Conservation (phyloP, 352 stramenopile genomes). For the Albugo candida region DNA sequence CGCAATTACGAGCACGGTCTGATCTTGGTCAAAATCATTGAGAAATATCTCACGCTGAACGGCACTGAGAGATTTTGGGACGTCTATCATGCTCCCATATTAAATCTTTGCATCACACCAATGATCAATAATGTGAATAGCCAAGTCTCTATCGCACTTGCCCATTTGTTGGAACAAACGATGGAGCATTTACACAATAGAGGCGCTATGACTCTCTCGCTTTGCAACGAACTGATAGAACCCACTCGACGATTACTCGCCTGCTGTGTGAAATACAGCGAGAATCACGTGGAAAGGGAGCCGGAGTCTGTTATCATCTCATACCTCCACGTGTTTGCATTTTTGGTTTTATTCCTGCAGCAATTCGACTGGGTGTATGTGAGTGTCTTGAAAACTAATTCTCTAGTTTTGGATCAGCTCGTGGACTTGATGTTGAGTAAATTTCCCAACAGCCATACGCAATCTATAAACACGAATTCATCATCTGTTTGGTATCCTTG, state of each 20-base stretch:
- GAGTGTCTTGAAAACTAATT: slow-evolving; percentile 21
- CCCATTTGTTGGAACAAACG: too few relatives aligned
- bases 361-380: slow-evolving; percentile 18
- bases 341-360: slow-evolving; percentile 24
- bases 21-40: slow-evolving; percentile 28
- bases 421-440: slow-evolving; percentile 39
- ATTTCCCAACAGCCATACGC: slow-evolving; percentile 47
- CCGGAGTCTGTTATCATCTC: slow-evolving; percentile 35
- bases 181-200: too few relatives aligned
- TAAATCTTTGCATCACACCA: slow-evolving; percentile 2
- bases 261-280: slow-evolving; percentile 23
- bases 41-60: slow-evolving; percentile 32
- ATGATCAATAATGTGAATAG: slow-evolving; percentile 1
- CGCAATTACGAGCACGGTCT: slow-evolving; percentile 64
- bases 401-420: slow-evolving; percentile 8
- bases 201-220: too few relatives aligned
- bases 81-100: slow-evolving; percentile 16
- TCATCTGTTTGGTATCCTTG: too few relatives aligned
- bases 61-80: slow-evolving; percentile 46
- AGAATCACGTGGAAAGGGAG: slow-evolving; percentile 18
- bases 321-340: slow-evolving; percentile 37
- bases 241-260: slow-evolving; percentile 3
- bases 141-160: slow-evolving; percentile 12
- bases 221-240: too few relatives aligned
- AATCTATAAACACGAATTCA: slow-evolving; percentile 22